These are phyloP conservation scores for Aspergillus indologenus DNA, from an alignment of 495 filamentous ascomycete species.

Conservation along the genomic window DNA sequence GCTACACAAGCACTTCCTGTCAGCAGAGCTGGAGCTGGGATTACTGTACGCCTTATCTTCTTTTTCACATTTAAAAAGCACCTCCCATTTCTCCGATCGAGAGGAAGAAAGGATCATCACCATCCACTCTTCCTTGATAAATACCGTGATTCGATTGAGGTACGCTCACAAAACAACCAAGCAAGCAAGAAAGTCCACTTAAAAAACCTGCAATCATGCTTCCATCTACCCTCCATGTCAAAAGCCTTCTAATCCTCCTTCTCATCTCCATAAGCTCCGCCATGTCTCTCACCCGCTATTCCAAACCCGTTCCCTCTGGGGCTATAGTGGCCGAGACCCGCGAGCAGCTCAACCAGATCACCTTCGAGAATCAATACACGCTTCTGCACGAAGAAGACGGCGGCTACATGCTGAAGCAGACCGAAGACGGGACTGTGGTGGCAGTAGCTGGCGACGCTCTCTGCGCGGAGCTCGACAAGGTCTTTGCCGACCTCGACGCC, in stretches of 20 bases:
- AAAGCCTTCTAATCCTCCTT: neutral
- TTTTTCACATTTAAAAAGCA: neutral
- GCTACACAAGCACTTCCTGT: neutral
- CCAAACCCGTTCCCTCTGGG: neutral
- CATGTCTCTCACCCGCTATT: slow-evolving; percentile 4
- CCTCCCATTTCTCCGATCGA: neutral
- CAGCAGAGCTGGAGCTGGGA: neutral
- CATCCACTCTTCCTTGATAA: neutral
- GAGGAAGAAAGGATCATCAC: neutral
- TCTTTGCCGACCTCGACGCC: slow-evolving; percentile 2
- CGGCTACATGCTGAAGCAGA: slow-evolving; percentile 8
- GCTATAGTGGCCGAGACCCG: slow-evolving; percentile 3
- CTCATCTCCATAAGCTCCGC: slow-evolving; percentile 4
- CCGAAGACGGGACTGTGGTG: neutral
- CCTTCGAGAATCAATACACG: neutral
- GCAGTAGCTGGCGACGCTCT: slow-evolving; percentile 5
- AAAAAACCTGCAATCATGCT: neutral
- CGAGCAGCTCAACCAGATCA: slow-evolving; percentile 5
- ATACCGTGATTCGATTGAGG: neutral
- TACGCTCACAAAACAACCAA: neutral
- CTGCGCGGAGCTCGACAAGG: neutral
- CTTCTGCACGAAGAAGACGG: slow-evolving; percentile 6
- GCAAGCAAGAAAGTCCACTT: neutral
- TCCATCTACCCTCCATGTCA: neutral
- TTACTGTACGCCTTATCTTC: neutral